Evolutionary conservation across 768 basidiomycete genomes (phyloP).

Genomic region (Termitomyces sp.): DNA sequence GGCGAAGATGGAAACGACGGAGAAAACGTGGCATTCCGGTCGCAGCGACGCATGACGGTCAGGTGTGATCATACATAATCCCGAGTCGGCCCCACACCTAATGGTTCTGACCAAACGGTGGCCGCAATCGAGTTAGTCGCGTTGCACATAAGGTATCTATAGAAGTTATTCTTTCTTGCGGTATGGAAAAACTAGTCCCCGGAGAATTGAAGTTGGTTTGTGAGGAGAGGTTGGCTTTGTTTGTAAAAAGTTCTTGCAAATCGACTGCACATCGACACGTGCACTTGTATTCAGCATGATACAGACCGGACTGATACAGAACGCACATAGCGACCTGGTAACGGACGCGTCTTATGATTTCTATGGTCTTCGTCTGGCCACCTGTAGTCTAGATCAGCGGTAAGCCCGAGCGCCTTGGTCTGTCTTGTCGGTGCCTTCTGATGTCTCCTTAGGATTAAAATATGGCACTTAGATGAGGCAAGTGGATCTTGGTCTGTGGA

Average conservation of each 20-base stretch:
- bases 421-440: slow-evolving; percentile 6
- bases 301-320: slow-evolving; percentile 74
- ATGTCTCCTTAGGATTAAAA: slow-evolving; percentile 59
- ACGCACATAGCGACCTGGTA: slow-evolving; percentile 74
- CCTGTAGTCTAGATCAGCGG: slow-evolving; percentile 82
- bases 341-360: slow-evolving; percentile 89
- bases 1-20: neutral
- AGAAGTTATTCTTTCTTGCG: neutral
- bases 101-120: neutral
- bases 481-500: slow-evolving; percentile 74
- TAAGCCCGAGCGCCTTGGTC: slow-evolving; percentile 24
- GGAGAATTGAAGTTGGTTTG: neutral
- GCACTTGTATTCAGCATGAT: slow-evolving; percentile 40
- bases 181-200: neutral
- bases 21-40: neutral
- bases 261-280: neutral
- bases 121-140: neutral
- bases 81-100: neutral
- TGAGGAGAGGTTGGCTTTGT: neutral
- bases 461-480: slow-evolving; percentile 75
- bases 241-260: neutral
- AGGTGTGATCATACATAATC: neutral
- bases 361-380: slow-evolving; percentile 79
- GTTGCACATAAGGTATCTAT: neutral
- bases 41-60: no score